phyloP scores from a whole-genome alignment of 345 rosid genomes.

The Cardamine resedifolia region DNA sequence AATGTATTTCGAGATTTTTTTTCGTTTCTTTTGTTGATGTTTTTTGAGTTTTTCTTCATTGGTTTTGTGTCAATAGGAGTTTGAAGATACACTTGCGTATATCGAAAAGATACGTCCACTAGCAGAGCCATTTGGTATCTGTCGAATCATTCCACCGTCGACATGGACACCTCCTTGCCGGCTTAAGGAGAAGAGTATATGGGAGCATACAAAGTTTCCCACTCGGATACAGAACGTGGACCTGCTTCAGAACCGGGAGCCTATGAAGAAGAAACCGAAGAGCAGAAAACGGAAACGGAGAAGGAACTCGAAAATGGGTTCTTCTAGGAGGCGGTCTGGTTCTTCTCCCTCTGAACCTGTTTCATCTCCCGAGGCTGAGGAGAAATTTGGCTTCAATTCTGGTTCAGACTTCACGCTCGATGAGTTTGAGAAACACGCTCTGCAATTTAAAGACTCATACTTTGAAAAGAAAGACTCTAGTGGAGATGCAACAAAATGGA shows the following conservation, averaged over 20 bases:
- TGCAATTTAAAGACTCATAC: slow-evolving; percentile 64
- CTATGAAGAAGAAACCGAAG: slow-evolving; percentile 78
- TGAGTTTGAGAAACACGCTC: slow-evolving; percentile 67
- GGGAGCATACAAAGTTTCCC: slow-evolving; percentile 77
- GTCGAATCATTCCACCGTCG: slow-evolving; percentile 89
- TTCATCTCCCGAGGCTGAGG: slow-evolving; percentile 62
- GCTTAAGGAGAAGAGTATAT: slow-evolving; percentile 62
- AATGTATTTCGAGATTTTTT: neutral
- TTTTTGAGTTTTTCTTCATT: slow-evolving; percentile 13
- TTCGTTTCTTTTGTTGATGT: neutral
- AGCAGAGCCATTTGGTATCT: slow-evolving; percentile 85
- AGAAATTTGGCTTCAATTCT: slow-evolving; percentile 86
- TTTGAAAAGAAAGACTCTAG: slow-evolving; percentile 48
- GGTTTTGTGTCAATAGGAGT: slow-evolving; percentile 56
- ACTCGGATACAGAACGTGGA: slow-evolving; percentile 87
- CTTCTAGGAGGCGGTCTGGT: slow-evolving; percentile 48
- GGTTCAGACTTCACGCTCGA: slow-evolving; percentile 86
- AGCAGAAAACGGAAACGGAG: slow-evolving; percentile 74
- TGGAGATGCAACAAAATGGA: slow-evolving; percentile 41
- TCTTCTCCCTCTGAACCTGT: slow-evolving; percentile 51
- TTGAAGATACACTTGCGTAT: slow-evolving; percentile 85
- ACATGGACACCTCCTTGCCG: slow-evolving; percentile 83
- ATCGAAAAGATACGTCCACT: slow-evolving; percentile 72
- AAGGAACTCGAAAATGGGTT: slow-evolving; percentile 61
- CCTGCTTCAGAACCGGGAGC: slow-evolving; percentile 89